Conservation (phyloP, 257 asterid genomes). For the Solanum corneliomulleri region DNA sequence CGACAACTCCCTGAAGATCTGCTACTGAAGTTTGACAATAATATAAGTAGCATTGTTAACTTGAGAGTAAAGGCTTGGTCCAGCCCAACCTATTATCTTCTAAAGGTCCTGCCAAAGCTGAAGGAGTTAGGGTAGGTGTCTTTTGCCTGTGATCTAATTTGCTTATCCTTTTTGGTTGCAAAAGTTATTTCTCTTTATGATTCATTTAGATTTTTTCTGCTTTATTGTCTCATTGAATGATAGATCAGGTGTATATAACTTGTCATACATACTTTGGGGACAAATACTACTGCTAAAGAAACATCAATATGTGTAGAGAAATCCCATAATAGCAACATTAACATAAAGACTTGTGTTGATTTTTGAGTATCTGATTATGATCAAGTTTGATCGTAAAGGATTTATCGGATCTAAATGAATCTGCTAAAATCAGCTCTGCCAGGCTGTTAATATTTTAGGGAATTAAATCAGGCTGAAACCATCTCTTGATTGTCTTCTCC, state of each 20-base stretch:
- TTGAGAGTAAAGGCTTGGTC: constrained; percentile 97
- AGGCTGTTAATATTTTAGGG: not conserved
- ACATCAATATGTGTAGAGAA: not conserved
- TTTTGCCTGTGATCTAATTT: constrained; percentile 13
- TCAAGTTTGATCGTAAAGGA: not conserved
- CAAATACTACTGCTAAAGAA: not conserved
- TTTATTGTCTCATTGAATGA: not conserved
- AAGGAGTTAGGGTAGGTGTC: constrained; percentile 53
- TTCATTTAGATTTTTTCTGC: not conserved
- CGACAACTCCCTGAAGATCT: constrained; percentile 73
- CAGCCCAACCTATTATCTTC: constrained; percentile 64
- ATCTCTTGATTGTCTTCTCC: not conserved
- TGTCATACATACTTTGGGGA: not conserved
- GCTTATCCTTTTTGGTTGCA: not conserved
- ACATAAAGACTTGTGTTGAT: not conserved
- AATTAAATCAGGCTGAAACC: not conserved
- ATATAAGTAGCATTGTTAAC: constrained; percentile 82
- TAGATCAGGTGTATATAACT: not conserved
- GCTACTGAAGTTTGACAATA: constrained; percentile 63
- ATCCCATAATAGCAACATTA: not conserved
- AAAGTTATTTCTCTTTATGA: not conserved
- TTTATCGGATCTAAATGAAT: not conserved
- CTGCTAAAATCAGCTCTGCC: not conserved
- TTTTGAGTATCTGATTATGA: not conserved
- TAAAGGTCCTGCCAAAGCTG: constrained; percentile 87